Percentiles rank a stretch among this genome's conserved stretches.
Conservation (phyloP, 2,329 filamentous ascomycete genomes). For the Ophiocordyceps camponoti-leonardi region DNA sequence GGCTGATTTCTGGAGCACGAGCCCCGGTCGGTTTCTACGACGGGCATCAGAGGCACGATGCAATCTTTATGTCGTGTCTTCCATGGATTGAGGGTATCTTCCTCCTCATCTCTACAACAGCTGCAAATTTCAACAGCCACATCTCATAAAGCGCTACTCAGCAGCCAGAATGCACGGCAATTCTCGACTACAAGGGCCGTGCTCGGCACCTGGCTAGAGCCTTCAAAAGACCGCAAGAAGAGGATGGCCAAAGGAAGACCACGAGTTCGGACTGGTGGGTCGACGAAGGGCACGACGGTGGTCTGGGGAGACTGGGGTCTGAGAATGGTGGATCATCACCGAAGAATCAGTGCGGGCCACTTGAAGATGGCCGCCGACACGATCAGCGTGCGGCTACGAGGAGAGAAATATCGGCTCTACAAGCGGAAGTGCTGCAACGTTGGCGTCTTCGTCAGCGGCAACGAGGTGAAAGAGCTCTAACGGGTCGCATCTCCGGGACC, state of each 20-base stretch:
- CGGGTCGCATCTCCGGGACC: not conserved
- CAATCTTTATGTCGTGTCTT: constrained; percentile 33
- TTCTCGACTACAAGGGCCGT: constrained; percentile 54
- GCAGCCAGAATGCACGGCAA: constrained; percentile 32
- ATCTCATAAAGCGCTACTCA: constrained; percentile 12
- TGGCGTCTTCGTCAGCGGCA: constrained; percentile 88
- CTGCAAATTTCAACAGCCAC: constrained; percentile 14
- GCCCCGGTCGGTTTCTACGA: not conserved
- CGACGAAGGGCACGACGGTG: constrained; percentile 81
- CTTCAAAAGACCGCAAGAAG: constrained; percentile 56
- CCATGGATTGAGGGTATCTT: constrained; percentile 27
- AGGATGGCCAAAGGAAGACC: constrained; percentile 87
- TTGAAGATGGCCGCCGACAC: constrained; percentile 87
- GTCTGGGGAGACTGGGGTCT: constrained; percentile 94
- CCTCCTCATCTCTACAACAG: constrained; percentile 21
- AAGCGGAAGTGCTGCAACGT: constrained; percentile 84
- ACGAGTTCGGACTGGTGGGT: constrained; percentile 79
- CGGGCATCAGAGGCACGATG: constrained; percentile 18
- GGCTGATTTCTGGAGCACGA: constrained; percentile 13
- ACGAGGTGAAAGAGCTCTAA: constrained; percentile 42
- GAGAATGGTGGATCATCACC: constrained; percentile 84
- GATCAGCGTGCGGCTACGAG: constrained; percentile 74
- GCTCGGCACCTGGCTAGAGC: constrained; percentile 64
- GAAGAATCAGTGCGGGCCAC: constrained; percentile 71
- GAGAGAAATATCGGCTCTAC: constrained; percentile 83